A percentile compares a stretch with the other conserved stretches of the same genome.
These are phyloP conservation scores for Madurella fahalii DNA, from an alignment of 2,329 filamentous ascomycete genomes.

Conservation along the genomic window DNA sequence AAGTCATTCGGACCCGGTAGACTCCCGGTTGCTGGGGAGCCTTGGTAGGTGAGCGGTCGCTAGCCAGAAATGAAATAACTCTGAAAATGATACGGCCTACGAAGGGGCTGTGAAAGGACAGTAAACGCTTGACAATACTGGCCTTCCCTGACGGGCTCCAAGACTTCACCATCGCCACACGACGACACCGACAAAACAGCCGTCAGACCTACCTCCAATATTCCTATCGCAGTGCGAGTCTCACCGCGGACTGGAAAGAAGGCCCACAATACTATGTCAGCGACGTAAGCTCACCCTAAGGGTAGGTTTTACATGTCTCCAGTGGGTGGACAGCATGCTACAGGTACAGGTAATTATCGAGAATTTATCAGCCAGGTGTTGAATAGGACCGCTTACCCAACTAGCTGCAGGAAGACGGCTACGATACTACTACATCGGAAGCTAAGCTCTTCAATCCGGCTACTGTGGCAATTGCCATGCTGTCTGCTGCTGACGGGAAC, in stretches of 20 bases:
- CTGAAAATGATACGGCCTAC: constrained; percentile 30
- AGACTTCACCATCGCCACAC: constrained; percentile 64
- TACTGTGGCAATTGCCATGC: constrained; percentile 47
- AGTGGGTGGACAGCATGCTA: constrained; percentile 1
- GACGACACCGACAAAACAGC: constrained; percentile 56
- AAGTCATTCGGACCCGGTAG: not conserved
- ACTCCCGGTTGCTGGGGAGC: not conserved
- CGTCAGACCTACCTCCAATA: constrained; percentile 54
- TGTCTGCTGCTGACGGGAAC: constrained; percentile 53
- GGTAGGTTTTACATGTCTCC: constrained; percentile 8
- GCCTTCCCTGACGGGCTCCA: too few species aligned
- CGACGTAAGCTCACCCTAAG: constrained; percentile 27
- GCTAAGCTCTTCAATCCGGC: constrained; percentile 52
- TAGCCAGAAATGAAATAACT: too few species aligned
- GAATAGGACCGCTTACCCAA: constrained; percentile 48
- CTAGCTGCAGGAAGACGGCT: constrained; percentile 49
- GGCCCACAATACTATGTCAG: constrained; percentile 62
- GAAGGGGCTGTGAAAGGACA: constrained; percentile 44
- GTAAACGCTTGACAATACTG: too few species aligned
- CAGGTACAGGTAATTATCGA: constrained; percentile 38
- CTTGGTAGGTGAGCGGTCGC: constrained; percentile 36
- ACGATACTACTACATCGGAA: constrained; percentile 54
- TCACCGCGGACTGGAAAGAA: constrained; percentile 58
- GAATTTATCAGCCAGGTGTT: constrained; percentile 48
- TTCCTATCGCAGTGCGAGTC: constrained; percentile 54